Evolutionary conservation across 768 basidiomycete genomes (phyloP).

Genomic region (Kwoniella sp.): DNA sequence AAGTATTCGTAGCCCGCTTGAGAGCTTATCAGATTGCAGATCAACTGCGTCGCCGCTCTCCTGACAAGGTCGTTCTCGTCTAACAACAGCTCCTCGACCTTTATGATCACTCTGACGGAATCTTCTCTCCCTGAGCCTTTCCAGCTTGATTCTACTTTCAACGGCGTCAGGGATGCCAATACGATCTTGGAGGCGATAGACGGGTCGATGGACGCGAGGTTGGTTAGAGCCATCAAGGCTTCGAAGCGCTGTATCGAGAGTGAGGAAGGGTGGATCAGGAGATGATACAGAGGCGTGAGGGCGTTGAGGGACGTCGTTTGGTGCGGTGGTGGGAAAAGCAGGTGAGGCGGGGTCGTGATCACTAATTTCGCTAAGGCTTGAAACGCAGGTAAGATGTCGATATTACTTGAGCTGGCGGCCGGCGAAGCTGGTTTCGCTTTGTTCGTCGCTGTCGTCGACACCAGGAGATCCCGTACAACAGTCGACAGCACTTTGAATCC

Average conservation of each 20-base stretch:
- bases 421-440: constrained; percentile 58
- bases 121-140: constrained; percentile 61
- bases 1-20: constrained; percentile 76
- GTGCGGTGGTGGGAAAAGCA: constrained; percentile 85
- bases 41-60: constrained; percentile 83
- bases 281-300: constrained; percentile 74
- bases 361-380: constrained; percentile 91
- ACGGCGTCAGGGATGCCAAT: constrained; percentile 18
- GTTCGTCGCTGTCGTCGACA: constrained; percentile 60
- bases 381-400: constrained; percentile 60
- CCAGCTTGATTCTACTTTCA: constrained; percentile 12
- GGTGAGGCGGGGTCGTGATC: constrained; percentile 85
- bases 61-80: constrained; percentile 82
- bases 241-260: constrained; percentile 85
- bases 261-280: constrained; percentile 71
- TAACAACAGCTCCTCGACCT: constrained; percentile 48
- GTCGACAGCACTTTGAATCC: constrained; percentile 65
- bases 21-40: constrained; percentile 85
- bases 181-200: constrained; percentile 71
- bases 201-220: constrained; percentile 77
- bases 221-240: constrained; percentile 92
- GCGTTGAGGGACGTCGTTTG: constrained; percentile 72
- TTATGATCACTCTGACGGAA: constrained; percentile 64
- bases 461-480: constrained; percentile 42
- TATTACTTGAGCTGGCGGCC: constrained; percentile 1